A percentile compares a stretch with the other conserved stretches of the same genome.
Conservation (phyloP, 305 asterid genomes). For the Fraxinus greggii region DNA sequence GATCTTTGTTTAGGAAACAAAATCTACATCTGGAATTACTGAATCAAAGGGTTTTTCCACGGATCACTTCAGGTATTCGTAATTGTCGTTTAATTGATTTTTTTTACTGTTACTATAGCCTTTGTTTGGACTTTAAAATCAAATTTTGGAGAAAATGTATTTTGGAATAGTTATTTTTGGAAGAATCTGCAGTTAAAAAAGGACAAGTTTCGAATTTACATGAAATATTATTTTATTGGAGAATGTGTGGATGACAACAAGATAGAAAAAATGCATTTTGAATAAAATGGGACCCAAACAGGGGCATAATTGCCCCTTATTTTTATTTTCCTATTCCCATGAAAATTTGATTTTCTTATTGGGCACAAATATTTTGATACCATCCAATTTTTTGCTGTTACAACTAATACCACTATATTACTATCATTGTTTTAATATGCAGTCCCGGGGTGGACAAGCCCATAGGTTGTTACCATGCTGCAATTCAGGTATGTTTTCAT, state of each 20-base stretch:
- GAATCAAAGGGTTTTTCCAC: slow-evolving; percentile 42
- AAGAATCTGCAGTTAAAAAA: too few species aligned
- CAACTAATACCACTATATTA: neutral
- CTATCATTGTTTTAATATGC: slow-evolving; percentile 19
- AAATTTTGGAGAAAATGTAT: too few species aligned
- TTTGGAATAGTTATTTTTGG: too few species aligned
- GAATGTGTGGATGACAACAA: too few species aligned
- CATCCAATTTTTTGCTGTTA: neutral
- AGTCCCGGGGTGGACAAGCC: slow-evolving; percentile 65
- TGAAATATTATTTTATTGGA: too few species aligned
- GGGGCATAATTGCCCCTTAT: neutral
- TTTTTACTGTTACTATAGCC: neutral
- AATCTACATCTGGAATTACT: slow-evolving; percentile 38
- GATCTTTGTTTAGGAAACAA: slow-evolving; percentile 42
- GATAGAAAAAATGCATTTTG: too few species aligned
- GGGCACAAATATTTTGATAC: neutral
- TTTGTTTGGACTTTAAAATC: too few species aligned
- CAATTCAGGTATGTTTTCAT: slow-evolving; percentile 61
- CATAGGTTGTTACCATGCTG: slow-evolving; percentile 77
- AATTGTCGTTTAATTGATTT: neutral
- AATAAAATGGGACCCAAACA: too few species aligned
- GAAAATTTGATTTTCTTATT: neutral
- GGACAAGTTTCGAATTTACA: too few species aligned
- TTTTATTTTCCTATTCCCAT: neutral
- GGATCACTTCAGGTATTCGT: slow-evolving; percentile 44